A percentile compares a stretch with the other conserved stretches of the same genome.
phyloP scores from a whole-genome alignment of 2,329 filamentous ascomycete species.

The Talaromyces sp. region DNA sequence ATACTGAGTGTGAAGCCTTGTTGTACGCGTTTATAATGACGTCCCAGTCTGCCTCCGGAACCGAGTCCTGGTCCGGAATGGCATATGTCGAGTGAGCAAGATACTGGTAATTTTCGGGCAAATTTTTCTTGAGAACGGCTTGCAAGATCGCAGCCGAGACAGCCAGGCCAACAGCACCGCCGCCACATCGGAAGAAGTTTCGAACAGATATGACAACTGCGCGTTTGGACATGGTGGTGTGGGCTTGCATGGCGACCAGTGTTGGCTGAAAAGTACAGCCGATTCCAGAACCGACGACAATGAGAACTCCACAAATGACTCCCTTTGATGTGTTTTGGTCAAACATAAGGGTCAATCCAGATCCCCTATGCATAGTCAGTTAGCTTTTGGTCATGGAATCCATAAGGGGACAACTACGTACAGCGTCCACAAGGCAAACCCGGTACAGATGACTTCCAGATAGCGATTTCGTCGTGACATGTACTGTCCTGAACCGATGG shows the following conservation, averaged over 20 bases:
- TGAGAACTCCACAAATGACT: slow-evolving; percentile 46
- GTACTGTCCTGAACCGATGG: slow-evolving; percentile 48
- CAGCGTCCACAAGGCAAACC: slow-evolving; percentile 43
- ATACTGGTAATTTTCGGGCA: slow-evolving; percentile 33
- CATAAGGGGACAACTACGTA: slow-evolving; percentile 8
- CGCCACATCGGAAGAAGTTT: slow-evolving; percentile 57
- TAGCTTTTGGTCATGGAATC: neutral
- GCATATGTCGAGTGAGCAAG: slow-evolving; percentile 37
- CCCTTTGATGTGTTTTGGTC: slow-evolving; percentile 39
- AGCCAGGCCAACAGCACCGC: slow-evolving; percentile 54
- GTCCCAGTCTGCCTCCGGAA: slow-evolving; percentile 30
- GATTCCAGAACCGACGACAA: slow-evolving; percentile 48
- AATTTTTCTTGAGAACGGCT: slow-evolving; percentile 29
- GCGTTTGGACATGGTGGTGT: slow-evolving; percentile 51
- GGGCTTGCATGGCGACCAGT: slow-evolving; percentile 54
- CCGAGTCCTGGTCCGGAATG: slow-evolving; percentile 20
- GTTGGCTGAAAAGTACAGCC: slow-evolving; percentile 50
- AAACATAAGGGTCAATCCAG: slow-evolving; percentile 49
- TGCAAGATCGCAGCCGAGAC: slow-evolving; percentile 50
- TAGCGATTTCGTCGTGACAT: slow-evolving; percentile 54
- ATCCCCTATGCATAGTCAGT: slow-evolving; percentile 29
- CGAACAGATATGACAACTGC: slow-evolving; percentile 58
- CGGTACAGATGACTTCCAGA: slow-evolving; percentile 52
- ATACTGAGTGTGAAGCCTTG: slow-evolving; percentile 50
- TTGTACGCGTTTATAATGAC: slow-evolving; percentile 48